These are phyloP conservation scores for Fragaria nilgerrensis DNA, from an alignment of 306 rosid genomes.

Conservation along the genomic window DNA sequence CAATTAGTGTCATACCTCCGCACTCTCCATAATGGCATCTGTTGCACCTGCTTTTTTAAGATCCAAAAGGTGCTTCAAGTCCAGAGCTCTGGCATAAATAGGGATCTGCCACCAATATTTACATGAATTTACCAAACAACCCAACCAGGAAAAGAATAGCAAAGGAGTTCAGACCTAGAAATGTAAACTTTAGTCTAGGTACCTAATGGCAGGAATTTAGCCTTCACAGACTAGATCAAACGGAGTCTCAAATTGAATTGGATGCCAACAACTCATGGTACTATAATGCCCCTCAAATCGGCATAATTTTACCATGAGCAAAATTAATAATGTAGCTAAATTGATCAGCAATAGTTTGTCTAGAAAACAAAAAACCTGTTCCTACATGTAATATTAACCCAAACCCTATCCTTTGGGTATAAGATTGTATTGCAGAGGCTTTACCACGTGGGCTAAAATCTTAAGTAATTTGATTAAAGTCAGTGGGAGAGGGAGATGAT, in stretches of 20 bases:
- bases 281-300: not conserved
- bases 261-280: not conserved
- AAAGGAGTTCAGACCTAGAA: not conserved
- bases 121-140: conserved; percentile 27
- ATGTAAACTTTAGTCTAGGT: not conserved
- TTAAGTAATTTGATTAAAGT: not conserved
- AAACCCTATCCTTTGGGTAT: not conserved
- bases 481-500: not conserved
- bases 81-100: conserved; percentile 88
- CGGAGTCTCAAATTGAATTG: not conserved
- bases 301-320: not conserved
- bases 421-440: not conserved
- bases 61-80: conserved; percentile 82
- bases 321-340: not conserved
- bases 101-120: conserved; percentile 60
- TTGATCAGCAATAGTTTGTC: not conserved
- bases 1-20: conserved; percentile 56
- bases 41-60: conserved; percentile 91
- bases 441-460: not conserved
- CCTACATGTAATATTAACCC: not conserved
- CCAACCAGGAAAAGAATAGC: conserved; percentile 7
- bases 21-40: conserved; percentile 84
- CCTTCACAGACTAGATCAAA: not conserved
- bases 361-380: not conserved
- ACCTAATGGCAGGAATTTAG: not conserved